Percentiles rank a stretch among this genome's conserved stretches.
These are phyloP conservation scores for Globisporangium cederbergense DNA, from an alignment of 352 stramenopile genomes.

Conservation along the genomic window DNA sequence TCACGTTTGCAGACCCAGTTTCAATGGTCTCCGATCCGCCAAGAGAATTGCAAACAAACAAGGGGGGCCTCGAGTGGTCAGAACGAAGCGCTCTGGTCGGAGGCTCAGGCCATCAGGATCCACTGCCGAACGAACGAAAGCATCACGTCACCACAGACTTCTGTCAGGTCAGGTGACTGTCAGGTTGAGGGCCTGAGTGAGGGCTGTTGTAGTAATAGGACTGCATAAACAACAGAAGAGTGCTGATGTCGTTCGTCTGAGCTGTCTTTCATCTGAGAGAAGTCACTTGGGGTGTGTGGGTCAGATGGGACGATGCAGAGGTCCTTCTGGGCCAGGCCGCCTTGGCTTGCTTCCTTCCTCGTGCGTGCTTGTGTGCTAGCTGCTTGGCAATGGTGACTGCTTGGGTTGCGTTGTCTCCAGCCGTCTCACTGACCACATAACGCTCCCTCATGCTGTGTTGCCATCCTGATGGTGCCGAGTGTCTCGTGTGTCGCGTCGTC, in stretches of 20 bases:
- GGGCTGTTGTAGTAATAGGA: too few relatives aligned
- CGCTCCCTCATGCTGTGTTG: not conserved
- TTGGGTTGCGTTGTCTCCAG: not conserved
- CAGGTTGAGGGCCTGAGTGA: too few relatives aligned
- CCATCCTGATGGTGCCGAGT: too few relatives aligned
- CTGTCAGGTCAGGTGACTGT: too few relatives aligned
- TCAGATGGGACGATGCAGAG: not conserved
- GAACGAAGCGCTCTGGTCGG: not conserved
- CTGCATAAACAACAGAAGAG: too few relatives aligned
- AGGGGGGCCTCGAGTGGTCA: not conserved
- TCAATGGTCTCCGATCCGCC: not conserved
- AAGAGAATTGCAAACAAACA: too few relatives aligned
- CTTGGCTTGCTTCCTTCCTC: not conserved
- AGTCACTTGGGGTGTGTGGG: not conserved
- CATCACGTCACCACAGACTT: not conserved
- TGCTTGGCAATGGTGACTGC: not conserved
- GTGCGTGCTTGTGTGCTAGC: not conserved
- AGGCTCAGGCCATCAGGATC: not conserved
- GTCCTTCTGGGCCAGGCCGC: too few relatives aligned
- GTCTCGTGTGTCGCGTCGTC: not conserved
- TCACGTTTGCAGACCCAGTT: not conserved
- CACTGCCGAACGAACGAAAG: too few relatives aligned
- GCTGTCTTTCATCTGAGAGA: not conserved
- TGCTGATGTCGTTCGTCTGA: not conserved
- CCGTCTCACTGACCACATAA: not conserved